These are phyloP conservation scores for Gaertneriomyces semiglobifer DNA, from an alignment of 192 early-diverging fungal species.

Conservation along the genomic window DNA sequence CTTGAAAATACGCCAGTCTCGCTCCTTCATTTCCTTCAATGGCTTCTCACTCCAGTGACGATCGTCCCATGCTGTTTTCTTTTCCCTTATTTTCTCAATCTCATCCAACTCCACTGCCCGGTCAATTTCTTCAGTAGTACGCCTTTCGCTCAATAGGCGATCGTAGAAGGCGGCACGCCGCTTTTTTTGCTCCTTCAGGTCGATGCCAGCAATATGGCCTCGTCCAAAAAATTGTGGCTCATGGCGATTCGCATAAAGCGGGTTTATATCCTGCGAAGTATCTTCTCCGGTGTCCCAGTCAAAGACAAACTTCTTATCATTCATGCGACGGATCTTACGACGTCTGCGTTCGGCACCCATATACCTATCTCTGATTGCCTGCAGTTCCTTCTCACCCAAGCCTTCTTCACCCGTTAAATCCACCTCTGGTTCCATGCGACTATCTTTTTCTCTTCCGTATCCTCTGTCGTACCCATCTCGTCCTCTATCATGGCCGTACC, in stretches of 20 bases:
- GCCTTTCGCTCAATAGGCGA: conserved; percentile 41
- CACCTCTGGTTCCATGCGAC: neutral
- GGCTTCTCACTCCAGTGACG: conserved; percentile 94
- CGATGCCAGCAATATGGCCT: conserved; percentile 83
- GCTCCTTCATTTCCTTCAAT: conserved; percentile 85
- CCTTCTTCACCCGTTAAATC: conserved; percentile 22
- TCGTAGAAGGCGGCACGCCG: conserved; percentile 68
- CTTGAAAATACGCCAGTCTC: conserved; percentile 99
- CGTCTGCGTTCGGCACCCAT: conserved; percentile 73
- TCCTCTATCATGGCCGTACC: neutral
- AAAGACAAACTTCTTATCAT: conserved; percentile 95
- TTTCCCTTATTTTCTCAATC: conserved; percentile 60
- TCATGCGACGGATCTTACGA: conserved; percentile 75
- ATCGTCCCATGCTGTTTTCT: conserved; percentile 76
- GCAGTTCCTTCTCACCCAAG: conserved; percentile 53
- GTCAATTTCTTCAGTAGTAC: conserved; percentile 56
- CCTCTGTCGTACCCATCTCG: neutral
- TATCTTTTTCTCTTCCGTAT: neutral
- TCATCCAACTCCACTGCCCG: conserved; percentile 60
- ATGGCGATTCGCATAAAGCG: conserved; percentile 75
- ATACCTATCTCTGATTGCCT: conserved; percentile 67
- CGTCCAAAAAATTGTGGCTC: conserved; percentile 77
- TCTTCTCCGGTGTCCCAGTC: conserved; percentile 96
- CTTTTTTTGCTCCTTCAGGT: conserved; percentile 71
- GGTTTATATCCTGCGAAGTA: conserved; percentile 89